Conservation (phyloP, 495 filamentous ascomycete genomes). For the Penicillium psychrofluorescens region DNA sequence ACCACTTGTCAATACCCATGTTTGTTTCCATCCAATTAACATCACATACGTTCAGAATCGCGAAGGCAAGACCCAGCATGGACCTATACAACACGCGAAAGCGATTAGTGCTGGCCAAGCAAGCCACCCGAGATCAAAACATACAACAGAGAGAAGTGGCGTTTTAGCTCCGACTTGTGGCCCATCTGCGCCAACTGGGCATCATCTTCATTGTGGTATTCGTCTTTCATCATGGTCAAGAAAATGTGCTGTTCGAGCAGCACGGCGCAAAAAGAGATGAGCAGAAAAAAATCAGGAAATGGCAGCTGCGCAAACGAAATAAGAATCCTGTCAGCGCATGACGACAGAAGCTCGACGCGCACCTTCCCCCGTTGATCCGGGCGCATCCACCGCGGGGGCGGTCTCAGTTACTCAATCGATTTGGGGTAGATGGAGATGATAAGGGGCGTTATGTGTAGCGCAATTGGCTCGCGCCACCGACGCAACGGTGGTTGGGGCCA, state of each 20-base stretch:
- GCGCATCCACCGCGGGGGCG: constrained; percentile 8
- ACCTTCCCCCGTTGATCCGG: constrained; percentile 6
- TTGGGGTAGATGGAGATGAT: constrained; percentile 19
- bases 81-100: constrained; percentile 18
- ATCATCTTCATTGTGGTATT: constrained; percentile 29
- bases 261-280: background rate
- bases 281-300: background rate
- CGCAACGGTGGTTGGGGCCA: constrained; percentile 1
- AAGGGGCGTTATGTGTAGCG: background rate
- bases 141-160: constrained; percentile 45
- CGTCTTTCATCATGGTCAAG: constrained; percentile 15
- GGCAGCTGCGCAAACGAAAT: background rate
- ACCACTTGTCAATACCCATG: constrained; percentile 5
- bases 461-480: constrained; percentile 13
- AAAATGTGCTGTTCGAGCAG: background rate
- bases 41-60: constrained; percentile 42
- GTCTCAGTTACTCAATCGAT: constrained; percentile 15
- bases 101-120: constrained; percentile 4
- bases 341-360: constrained; percentile 6
- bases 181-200: constrained; percentile 55
- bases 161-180: constrained; percentile 56
- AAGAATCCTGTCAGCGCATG: constrained; percentile 5
- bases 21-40: constrained; percentile 2
- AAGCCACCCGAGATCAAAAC: constrained; percentile 4
- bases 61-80: constrained; percentile 48